phyloP scores from a whole-genome alignment of 441 rosid species.

The Jatropha podagrica region DNA sequence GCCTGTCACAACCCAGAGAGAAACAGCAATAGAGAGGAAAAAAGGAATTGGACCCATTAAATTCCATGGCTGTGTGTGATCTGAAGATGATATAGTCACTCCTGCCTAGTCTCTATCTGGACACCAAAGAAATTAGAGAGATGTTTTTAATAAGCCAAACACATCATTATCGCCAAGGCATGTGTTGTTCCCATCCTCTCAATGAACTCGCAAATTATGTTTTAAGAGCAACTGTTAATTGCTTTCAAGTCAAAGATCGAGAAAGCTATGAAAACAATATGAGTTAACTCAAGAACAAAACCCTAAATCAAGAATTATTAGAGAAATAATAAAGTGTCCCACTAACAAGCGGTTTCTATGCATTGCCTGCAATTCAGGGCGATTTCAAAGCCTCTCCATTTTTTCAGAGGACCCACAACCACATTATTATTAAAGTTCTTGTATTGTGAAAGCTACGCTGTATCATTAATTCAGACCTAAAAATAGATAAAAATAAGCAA shows the following conservation, averaged over 20 bases:
- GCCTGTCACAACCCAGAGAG: neutral
- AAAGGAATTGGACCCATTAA: constrained; percentile 20
- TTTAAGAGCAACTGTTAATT: too few species aligned
- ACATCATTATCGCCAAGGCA: constrained; percentile 20
- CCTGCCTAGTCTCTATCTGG: constrained; percentile 38
- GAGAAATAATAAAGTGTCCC: too few species aligned
- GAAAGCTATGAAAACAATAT: neutral
- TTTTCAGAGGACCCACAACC: too few species aligned
- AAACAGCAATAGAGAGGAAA: neutral
- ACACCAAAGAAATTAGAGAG: constrained; percentile 26
- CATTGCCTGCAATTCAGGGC: too few species aligned
- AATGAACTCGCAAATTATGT: neutral
- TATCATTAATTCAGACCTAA: too few species aligned
- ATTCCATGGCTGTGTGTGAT: constrained; percentile 21
- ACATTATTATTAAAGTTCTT: too few species aligned
- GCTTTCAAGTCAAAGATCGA: neutral
- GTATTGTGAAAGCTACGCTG: too few species aligned
- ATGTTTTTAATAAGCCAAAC: constrained; percentile 29
- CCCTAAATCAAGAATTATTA: too few species aligned
- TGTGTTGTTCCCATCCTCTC: neutral
- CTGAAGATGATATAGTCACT: constrained; percentile 13
- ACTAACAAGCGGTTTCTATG: too few species aligned
- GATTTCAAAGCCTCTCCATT: too few species aligned
- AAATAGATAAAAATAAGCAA: neutral
- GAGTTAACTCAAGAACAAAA: too few species aligned